Evolutionary conservation across 2,329 filamentous ascomycete species (phyloP).

Genomic region (Pseudomassariella vexata): DNA sequence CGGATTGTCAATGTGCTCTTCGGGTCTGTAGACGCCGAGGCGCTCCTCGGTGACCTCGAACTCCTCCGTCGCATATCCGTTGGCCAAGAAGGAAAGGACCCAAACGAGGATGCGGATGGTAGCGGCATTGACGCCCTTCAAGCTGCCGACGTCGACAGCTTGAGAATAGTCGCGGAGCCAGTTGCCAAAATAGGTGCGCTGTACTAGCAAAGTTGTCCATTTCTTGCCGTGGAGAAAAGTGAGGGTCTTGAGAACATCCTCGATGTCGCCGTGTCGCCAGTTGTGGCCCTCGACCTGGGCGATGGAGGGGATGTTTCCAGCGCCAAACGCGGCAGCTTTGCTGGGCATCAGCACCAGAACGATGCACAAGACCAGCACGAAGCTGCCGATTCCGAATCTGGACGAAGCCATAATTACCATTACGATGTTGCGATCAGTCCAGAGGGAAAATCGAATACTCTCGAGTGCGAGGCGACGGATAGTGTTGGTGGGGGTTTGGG

Average conservation of each 20-base stretch:
- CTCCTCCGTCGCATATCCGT: constrained; percentile 80
- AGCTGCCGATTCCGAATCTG: constrained; percentile 39
- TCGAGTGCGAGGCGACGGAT: too few species aligned
- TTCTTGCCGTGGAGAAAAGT: constrained; percentile 76
- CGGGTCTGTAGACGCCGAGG: constrained; percentile 74
- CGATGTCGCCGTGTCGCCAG: constrained; percentile 71
- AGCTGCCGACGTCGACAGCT: constrained; percentile 72
- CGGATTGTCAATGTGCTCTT: constrained; percentile 71
- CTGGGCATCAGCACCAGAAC: constrained; percentile 52
- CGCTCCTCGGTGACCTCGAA: constrained; percentile 80
- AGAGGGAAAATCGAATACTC: too few species aligned
- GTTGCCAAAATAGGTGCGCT: constrained; percentile 79
- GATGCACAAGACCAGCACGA: constrained; percentile 47
- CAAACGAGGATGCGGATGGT: constrained; percentile 76
- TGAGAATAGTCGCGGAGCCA: constrained; percentile 85
- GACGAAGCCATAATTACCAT: constrained; percentile 41
- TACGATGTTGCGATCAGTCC: too few species aligned
- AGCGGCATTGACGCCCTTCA: constrained; percentile 72
- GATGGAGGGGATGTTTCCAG: constrained; percentile 65
- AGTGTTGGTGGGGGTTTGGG: too few species aligned
- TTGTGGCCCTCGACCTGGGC: constrained; percentile 61
- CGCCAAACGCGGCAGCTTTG: constrained; percentile 57
- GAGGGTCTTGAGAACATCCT: constrained; percentile 74
- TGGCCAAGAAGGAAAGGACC: constrained; percentile 75
- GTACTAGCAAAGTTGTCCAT: constrained; percentile 75